Evolutionary conservation across 495 filamentous ascomycete genomes (phyloP).

Genomic region (Aspergillus mulundensis): DNA sequence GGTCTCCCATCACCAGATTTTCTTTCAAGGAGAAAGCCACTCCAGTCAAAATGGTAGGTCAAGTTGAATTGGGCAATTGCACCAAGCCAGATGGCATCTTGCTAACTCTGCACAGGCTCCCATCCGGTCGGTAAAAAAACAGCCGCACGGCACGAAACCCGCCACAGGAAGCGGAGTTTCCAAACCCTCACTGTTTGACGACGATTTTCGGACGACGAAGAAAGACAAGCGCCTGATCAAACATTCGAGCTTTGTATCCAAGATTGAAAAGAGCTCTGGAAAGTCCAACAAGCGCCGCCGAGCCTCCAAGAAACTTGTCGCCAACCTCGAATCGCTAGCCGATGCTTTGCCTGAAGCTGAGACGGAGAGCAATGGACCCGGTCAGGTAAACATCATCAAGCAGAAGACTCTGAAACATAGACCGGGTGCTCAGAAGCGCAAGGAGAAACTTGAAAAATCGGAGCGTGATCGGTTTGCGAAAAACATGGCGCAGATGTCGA

Average conservation of each 20-base stretch:
- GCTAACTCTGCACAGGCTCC: slow-evolving; percentile 26
- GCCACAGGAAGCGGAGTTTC: slow-evolving; percentile 25
- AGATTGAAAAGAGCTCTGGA: slow-evolving; percentile 60
- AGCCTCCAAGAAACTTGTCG: slow-evolving; percentile 67
- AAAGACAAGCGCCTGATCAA: slow-evolving; percentile 74
- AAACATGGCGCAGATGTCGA: slow-evolving; percentile 66
- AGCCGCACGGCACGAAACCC: slow-evolving; percentile 22
- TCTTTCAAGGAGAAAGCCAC: background rate
- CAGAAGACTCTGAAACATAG: slow-evolving; percentile 66
- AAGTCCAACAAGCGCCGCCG: slow-evolving; percentile 57
- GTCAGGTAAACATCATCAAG: slow-evolving; percentile 50
- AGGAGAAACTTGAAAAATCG: slow-evolving; percentile 67
- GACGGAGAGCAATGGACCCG: slow-evolving; percentile 26
- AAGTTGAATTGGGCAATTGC: slow-evolving; percentile 1
- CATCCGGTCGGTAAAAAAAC: slow-evolving; percentile 22
- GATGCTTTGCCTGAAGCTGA: slow-evolving; percentile 67
- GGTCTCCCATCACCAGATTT: background rate
- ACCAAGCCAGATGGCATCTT: background rate
- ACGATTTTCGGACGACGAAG: slow-evolving; percentile 62
- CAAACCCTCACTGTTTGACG: slow-evolving; percentile 28
- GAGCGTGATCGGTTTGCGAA: slow-evolving; percentile 79
- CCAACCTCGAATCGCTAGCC: slow-evolving; percentile 72
- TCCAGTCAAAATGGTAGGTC: slow-evolving; percentile 14
- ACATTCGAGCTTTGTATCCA: slow-evolving; percentile 67
- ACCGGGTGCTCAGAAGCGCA: slow-evolving; percentile 78